These are phyloP conservation scores for Fusarium heterosporum DNA, from an alignment of 2,329 filamentous ascomycete genomes.

Conservation along the genomic window DNA sequence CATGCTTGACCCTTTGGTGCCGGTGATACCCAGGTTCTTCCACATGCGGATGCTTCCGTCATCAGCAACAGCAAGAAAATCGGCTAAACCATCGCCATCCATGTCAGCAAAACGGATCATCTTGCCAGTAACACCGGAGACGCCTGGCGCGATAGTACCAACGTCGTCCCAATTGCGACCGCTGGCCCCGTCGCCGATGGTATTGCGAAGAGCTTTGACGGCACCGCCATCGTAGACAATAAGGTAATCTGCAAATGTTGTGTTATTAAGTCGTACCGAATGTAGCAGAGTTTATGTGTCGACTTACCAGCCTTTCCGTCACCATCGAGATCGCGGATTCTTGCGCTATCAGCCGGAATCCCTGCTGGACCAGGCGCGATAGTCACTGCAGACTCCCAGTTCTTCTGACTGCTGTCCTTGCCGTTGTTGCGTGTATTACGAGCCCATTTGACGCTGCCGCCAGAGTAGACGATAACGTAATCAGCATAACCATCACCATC, in stretches of 20 bases:
- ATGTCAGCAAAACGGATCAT: conserved; percentile 36
- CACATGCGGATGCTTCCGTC: conserved; percentile 37
- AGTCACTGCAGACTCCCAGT: background rate
- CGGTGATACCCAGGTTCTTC: conserved; percentile 27
- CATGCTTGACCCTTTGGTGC: background rate
- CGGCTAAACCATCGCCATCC: conserved; percentile 29
- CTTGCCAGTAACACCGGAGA: conserved; percentile 6
- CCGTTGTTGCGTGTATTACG: conserved; percentile 10
- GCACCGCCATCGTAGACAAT: conserved; percentile 32
- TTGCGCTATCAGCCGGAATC: background rate
- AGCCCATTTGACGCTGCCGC: conserved; percentile 12
- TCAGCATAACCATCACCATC: conserved; percentile 31
- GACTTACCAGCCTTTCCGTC: conserved; percentile 8
- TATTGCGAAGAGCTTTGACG: conserved; percentile 32
- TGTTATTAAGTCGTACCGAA: background rate
- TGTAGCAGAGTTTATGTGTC: background rate
- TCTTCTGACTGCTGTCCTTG: conserved; percentile 27
- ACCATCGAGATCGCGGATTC: conserved; percentile 1
- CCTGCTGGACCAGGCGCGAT: conserved; percentile 5
- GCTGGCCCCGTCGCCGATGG: background rate
- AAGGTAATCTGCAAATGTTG: conserved; percentile 18
- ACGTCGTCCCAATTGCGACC: conserved; percentile 17
- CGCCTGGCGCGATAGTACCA: conserved; percentile 14
- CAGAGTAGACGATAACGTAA: conserved; percentile 21
- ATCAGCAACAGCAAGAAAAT: conserved; percentile 26